Conservation (phyloP, 2,329 filamentous ascomycete genomes). For the Periconia digitata region DNA sequence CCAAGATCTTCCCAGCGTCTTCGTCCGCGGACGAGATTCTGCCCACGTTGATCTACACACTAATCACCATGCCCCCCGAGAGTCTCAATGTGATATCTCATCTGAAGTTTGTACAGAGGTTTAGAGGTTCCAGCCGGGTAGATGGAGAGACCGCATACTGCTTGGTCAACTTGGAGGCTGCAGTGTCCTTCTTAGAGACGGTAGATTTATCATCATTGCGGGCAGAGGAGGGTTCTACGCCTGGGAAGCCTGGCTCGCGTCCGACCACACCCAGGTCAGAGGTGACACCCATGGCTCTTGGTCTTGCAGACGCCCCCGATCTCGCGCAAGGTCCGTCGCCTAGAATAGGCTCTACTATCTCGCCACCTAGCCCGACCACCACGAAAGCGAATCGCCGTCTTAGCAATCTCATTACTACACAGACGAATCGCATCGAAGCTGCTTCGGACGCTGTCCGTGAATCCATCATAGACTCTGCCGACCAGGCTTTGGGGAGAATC, state of each 20-base stretch:
- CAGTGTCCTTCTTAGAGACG: slow-evolving; percentile 91
- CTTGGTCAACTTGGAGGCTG: slow-evolving; percentile 91
- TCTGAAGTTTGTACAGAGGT: slow-evolving; percentile 89
- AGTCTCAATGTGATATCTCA: slow-evolving; percentile 90
- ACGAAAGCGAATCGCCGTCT: slow-evolving; percentile 70
- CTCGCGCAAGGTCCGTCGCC: slow-evolving; percentile 40
- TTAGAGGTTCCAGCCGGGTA: slow-evolving; percentile 81
- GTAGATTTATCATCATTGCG: slow-evolving; percentile 89
- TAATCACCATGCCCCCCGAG: slow-evolving; percentile 87
- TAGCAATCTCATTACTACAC: slow-evolving; percentile 83
- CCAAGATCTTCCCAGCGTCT: slow-evolving; percentile 65
- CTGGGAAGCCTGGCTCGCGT: slow-evolving; percentile 56
- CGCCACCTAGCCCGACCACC: slow-evolving; percentile 40
- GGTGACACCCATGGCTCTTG: slow-evolving; percentile 44
- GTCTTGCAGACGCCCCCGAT: slow-evolving; percentile 40
- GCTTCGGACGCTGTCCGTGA: slow-evolving; percentile 77
- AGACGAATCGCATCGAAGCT: slow-evolving; percentile 76
- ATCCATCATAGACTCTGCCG: slow-evolving; percentile 74
- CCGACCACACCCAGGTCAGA: slow-evolving; percentile 49
- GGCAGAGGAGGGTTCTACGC: slow-evolving; percentile 70
- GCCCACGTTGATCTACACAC: slow-evolving; percentile 91
- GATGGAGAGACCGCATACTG: slow-evolving; percentile 96
- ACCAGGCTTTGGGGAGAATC: slow-evolving; percentile 90
- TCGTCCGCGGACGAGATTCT: slow-evolving; percentile 97
- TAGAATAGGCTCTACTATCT: slow-evolving; percentile 15